Conservation (phyloP, 305 asterid species). For the Stenogyne calaminthoides region DNA sequence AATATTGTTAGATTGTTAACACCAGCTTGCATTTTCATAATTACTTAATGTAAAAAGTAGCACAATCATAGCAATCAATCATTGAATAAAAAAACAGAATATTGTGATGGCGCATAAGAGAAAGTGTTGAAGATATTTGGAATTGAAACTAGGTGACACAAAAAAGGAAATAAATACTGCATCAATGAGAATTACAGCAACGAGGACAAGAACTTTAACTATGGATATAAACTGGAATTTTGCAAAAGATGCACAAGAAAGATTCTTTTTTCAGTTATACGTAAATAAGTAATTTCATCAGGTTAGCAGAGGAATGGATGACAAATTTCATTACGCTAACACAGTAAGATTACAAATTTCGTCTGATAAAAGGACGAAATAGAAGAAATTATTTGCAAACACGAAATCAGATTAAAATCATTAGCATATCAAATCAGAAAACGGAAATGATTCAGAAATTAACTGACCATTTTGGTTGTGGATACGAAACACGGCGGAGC, state of each 20-base stretch:
- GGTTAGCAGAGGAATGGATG: neutral
- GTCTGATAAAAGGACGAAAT: conserved; percentile 3
- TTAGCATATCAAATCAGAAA: neutral
- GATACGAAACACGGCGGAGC: conserved; percentile 30
- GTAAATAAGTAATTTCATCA: neutral
- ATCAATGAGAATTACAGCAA: conserved; percentile 2
- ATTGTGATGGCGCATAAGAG: neutral
- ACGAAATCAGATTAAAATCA: neutral
- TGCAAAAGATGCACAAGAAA: conserved; percentile 2
- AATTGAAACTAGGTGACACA: neutral
- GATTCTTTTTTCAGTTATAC: neutral
- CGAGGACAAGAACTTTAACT: neutral
- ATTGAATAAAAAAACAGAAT: neutral
- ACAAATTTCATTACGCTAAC: neutral
- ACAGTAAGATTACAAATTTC: neutral
- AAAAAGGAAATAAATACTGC: neutral
- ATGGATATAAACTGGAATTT: neutral
- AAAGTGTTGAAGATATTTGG: neutral
- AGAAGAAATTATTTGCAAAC: neutral
- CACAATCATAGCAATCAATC: conserved; percentile 4
- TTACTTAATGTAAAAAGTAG: conserved; percentile 1
- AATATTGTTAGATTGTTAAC: neutral
- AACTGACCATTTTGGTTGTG: conserved; percentile 36
- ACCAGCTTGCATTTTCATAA: neutral
- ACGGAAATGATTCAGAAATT: neutral